A percentile compares a stretch with the other conserved stretches of the same genome.
Conservation (phyloP, 2,329 filamentous ascomycete species). For the Fusarium multiceps region DNA sequence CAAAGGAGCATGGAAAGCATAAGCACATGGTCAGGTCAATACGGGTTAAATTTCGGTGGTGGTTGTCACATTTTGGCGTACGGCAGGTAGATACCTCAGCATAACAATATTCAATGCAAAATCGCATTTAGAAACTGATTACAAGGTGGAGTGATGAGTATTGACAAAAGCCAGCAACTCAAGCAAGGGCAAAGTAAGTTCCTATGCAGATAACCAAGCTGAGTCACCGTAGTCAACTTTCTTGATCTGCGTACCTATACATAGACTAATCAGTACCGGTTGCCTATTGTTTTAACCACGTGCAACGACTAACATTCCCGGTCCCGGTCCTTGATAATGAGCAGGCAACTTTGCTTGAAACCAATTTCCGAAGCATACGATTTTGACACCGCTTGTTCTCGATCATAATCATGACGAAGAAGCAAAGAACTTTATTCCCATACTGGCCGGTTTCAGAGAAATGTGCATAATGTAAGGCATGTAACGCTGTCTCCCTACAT, state of each 20-base stretch:
- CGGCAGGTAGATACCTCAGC: slow-evolving; percentile 35
- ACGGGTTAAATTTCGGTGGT: slow-evolving; percentile 6
- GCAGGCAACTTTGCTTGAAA: background rate
- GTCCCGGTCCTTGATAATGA: background rate
- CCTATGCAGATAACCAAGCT: background rate
- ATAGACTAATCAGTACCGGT: background rate
- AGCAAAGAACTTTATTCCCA: slow-evolving; percentile 3
- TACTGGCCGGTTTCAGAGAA: slow-evolving; percentile 13
- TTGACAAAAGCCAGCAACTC: background rate
- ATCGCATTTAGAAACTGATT: background rate
- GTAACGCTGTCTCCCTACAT: slow-evolving; percentile 8
- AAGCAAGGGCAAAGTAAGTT: background rate
- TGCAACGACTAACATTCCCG: slow-evolving; percentile 4
- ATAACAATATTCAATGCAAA: slow-evolving; percentile 15
- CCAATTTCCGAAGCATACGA: slow-evolving; percentile 2
- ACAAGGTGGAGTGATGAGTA: background rate
- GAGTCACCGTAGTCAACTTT: background rate
- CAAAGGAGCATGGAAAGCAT: slow-evolving; percentile 24
- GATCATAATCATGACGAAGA: slow-evolving; percentile 18
- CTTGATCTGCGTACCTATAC: background rate
- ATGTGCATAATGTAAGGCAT: slow-evolving; percentile 29
- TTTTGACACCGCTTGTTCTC: slow-evolving; percentile 30
- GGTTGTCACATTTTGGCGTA: slow-evolving; percentile 25
- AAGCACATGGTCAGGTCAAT: slow-evolving; percentile 5
- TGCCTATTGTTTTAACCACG: slow-evolving; percentile 24